phyloP scores from a whole-genome alignment of 768 basidiomycete species.

The Dacryopinax spathularia region DNA sequence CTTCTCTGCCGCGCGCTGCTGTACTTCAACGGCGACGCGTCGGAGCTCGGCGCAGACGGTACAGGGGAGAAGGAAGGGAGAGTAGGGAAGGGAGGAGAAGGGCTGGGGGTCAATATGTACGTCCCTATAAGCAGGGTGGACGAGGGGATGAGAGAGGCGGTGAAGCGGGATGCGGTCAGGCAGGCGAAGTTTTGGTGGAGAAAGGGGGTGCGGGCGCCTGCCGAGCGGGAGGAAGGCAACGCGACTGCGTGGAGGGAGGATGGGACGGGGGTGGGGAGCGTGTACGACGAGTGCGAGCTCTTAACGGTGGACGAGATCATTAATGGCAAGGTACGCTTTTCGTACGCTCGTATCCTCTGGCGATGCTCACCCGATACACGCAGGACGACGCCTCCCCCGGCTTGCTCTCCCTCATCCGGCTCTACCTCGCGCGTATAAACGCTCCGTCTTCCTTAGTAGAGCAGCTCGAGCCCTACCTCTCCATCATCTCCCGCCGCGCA shows the following conservation, averaged over 20 bases:
- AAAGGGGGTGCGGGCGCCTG: slow-evolving; percentile 60
- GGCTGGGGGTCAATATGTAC: slow-evolving; percentile 92
- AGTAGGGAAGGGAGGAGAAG: too few relatives aligned
- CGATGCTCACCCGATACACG: neutral
- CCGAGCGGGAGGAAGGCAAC: slow-evolving; percentile 17
- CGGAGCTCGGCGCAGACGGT: too few relatives aligned
- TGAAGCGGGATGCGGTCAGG: slow-evolving; percentile 60
- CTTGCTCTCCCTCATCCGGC: slow-evolving; percentile 60
- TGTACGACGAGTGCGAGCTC: slow-evolving; percentile 79
- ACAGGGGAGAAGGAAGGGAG: too few relatives aligned
- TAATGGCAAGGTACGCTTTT: slow-evolving; percentile 50
- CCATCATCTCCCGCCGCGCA: slow-evolving; percentile 3
- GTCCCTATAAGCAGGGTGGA: slow-evolving; percentile 97
- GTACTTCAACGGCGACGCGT: slow-evolving; percentile 66
- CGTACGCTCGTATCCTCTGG: neutral
- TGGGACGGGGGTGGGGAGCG: slow-evolving; percentile 18
- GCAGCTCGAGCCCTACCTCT: slow-evolving; percentile 43
- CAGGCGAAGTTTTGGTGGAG: slow-evolving; percentile 80
- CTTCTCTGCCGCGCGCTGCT: slow-evolving; percentile 88
- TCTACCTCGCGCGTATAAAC: slow-evolving; percentile 78
- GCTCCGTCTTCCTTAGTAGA: slow-evolving; percentile 49
- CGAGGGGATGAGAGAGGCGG: slow-evolving; percentile 87
- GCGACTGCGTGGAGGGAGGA: slow-evolving; percentile 6
- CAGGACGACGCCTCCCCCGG: slow-evolving; percentile 51
- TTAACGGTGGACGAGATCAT: slow-evolving; percentile 88